Conservation (phyloP, 495 filamentous ascomycete species). For the Xylaria intraflava region DNA sequence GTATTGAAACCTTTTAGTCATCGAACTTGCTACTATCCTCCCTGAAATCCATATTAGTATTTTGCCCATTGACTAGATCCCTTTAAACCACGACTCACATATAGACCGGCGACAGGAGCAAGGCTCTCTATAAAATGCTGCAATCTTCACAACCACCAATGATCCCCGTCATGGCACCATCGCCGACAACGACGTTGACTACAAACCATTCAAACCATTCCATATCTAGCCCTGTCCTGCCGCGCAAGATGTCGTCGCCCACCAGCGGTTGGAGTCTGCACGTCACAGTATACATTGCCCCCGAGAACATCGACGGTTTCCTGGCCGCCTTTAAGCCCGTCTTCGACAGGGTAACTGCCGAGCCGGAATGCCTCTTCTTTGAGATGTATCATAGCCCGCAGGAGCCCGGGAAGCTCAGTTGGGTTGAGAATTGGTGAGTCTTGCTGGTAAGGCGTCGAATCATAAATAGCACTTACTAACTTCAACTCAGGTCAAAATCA, state of each 20-base stretch:
- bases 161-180: neutral
- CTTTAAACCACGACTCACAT: neutral
- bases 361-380: slow-evolving; percentile 45
- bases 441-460: neutral
- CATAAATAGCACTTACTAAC: slow-evolving; percentile 4
- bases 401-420: slow-evolving; percentile 38
- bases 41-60: too few species aligned
- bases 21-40: too few species aligned
- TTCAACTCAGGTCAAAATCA: slow-evolving; percentile 25
- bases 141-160: slow-evolving; percentile 10
- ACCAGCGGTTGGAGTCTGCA: slow-evolving; percentile 29
- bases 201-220: too few species aligned
- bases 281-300: slow-evolving; percentile 37
- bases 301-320: slow-evolving; percentile 37
- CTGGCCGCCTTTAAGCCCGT: slow-evolving; percentile 33
- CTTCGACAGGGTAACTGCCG: slow-evolving; percentile 37
- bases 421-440: slow-evolving; percentile 42
- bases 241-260: slow-evolving; percentile 9
- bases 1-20: too few species aligned
- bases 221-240: neutral
- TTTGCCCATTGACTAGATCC: too few species aligned
- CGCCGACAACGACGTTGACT: neutral
- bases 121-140: slow-evolving; percentile 4
- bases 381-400: slow-evolving; percentile 38
- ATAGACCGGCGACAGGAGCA: too few species aligned